Evolutionary conservation across 345 rosid genomes (phyloP).

Genomic region (Corchorus capsularis): DNA sequence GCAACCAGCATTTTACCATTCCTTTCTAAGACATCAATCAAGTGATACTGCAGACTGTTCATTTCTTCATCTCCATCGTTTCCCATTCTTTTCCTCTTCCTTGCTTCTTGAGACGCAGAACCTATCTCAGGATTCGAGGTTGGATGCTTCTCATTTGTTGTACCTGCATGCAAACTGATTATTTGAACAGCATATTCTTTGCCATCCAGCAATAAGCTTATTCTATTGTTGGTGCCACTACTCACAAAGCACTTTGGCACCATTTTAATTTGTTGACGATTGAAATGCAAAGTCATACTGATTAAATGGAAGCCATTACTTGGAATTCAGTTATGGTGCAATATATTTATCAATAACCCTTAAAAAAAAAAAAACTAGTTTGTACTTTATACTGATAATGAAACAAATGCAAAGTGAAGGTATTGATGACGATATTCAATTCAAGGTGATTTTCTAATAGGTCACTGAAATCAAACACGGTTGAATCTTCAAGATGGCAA

Average conservation of each 20-base stretch:
- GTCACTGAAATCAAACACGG: background rate
- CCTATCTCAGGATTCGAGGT: conserved; percentile 50
- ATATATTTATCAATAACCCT: background rate
- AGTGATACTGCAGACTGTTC: conserved; percentile 41
- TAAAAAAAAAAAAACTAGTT: background rate
- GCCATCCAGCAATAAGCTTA: conserved; percentile 1
- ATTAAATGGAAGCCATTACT: background rate
- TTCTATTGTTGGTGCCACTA: background rate
- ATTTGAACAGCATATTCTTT: background rate
- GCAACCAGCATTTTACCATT: conserved; percentile 75
- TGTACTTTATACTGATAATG: background rate
- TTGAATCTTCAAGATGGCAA: background rate
- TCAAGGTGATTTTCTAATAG: background rate
- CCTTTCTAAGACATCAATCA: conserved; percentile 67
- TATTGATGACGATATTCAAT: background rate
- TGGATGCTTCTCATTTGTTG: conserved; percentile 49
- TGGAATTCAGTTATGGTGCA: background rate
- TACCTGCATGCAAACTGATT: conserved; percentile 42
- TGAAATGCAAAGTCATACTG: background rate
- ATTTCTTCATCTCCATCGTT: conserved; percentile 49
- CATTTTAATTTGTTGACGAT: too few species aligned
- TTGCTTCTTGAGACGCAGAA: conserved; percentile 58
- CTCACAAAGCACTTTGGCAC: background rate
- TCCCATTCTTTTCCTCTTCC: conserved; percentile 66
- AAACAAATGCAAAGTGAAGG: background rate